Evolutionary conservation across 345 rosid genomes (phyloP).

Genomic region (Reutealis trisperma): DNA sequence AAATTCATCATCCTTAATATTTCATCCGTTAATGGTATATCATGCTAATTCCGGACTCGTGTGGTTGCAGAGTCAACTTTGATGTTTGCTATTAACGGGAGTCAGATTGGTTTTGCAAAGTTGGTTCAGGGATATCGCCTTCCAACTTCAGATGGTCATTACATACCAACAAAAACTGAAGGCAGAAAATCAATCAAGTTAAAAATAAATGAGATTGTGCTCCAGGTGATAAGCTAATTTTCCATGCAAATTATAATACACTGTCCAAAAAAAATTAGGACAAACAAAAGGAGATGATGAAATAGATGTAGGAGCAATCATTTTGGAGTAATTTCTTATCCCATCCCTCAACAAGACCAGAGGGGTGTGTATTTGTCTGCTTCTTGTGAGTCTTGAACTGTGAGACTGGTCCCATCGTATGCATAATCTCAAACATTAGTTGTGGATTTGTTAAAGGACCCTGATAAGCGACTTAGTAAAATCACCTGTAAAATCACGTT

Average conservation of each 20-base stretch:
- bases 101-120: slow-evolving; percentile 81
- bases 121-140: slow-evolving; percentile 77
- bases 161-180: slow-evolving; percentile 75
- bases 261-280: background rate
- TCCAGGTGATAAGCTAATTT: slow-evolving; percentile 57
- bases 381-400: background rate
- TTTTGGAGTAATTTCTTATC: background rate
- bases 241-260: background rate
- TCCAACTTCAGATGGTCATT: slow-evolving; percentile 78
- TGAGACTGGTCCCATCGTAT: slow-evolving; percentile 1
- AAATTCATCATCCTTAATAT: slow-evolving; percentile 21
- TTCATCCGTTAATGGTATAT: slow-evolving; percentile 13
- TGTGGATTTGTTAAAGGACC: background rate
- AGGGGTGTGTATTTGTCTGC: background rate
- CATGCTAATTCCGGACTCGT: slow-evolving; percentile 34
- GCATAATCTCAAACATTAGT: background rate
- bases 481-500: background rate
- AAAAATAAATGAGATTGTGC: slow-evolving; percentile 78
- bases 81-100: slow-evolving; percentile 85
- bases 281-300: background rate
- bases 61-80: slow-evolving; percentile 77
- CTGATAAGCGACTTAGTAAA: background rate
- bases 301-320: background rate
- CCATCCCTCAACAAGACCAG: background rate
- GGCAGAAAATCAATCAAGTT: slow-evolving; percentile 84